phyloP scores from a whole-genome alignment of 2,329 filamentous ascomycete genomes.

The Diplodia seriata region DNA sequence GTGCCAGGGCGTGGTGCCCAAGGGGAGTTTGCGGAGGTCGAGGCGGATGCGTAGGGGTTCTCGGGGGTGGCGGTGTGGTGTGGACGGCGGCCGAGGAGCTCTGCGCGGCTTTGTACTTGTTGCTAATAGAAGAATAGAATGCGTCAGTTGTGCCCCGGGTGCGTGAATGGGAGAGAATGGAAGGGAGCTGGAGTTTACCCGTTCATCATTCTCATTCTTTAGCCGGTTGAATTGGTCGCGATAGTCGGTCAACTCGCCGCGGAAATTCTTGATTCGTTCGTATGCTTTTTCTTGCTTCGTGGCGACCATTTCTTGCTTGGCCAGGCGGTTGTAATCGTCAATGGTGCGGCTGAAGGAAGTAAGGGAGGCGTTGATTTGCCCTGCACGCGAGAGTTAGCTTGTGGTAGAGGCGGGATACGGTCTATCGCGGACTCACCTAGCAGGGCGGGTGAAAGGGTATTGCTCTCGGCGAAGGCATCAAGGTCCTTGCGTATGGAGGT shows the following conservation, averaged over 20 bases:
- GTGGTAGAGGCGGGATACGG: too few relatives aligned
- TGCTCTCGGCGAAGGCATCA: constrained; percentile 68
- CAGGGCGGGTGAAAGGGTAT: constrained; percentile 66
- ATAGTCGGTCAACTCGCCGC: constrained; percentile 80
- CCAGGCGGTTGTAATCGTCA: constrained; percentile 87
- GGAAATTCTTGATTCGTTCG: constrained; percentile 85
- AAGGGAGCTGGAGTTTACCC: constrained; percentile 51
- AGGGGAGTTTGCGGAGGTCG: constrained; percentile 52
- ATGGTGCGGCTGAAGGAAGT: constrained; percentile 86
- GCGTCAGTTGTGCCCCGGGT: not conserved
- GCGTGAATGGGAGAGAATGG: not conserved
- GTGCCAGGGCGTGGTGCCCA: constrained; percentile 53
- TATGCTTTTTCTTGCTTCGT: constrained; percentile 91
- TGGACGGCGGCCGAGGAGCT: constrained; percentile 84
- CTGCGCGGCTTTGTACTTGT: constrained; percentile 73
- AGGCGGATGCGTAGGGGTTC: constrained; percentile 82
- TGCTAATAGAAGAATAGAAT: constrained; percentile 47
- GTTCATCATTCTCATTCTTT: constrained; percentile 79
- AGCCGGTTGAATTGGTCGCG: constrained; percentile 77
- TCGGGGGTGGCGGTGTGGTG: constrained; percentile 83
- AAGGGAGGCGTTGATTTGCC: constrained; percentile 54
- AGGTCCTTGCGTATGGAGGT: constrained; percentile 80
- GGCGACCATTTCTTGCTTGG: constrained; percentile 86
- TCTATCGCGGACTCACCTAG: constrained; percentile 54
- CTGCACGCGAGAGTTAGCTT: constrained; percentile 2